These are phyloP conservation scores for Glycyrrhiza uralensis DNA, from an alignment of 306 rosid genomes.

Conservation along the genomic window DNA sequence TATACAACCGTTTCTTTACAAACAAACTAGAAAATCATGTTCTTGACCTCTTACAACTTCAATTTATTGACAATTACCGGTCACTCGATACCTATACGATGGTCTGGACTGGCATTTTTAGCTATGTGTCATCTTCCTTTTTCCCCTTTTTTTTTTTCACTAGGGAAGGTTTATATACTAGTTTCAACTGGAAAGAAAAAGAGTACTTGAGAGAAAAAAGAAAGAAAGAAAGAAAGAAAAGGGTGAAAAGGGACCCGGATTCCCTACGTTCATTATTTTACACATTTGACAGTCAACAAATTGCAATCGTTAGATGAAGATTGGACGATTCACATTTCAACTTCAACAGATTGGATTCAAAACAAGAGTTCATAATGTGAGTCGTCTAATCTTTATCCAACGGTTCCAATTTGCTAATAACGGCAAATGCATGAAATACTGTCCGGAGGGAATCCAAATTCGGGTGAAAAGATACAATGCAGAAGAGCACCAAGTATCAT, in stretches of 20 bases:
- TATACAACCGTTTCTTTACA: conserved; percentile 44
- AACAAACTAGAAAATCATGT: conserved; percentile 25
- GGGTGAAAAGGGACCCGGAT: too few relatives aligned
- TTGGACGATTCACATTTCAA: too few relatives aligned
- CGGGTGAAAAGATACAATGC: neutral
- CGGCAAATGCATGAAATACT: too few relatives aligned
- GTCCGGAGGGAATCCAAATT: too few relatives aligned
- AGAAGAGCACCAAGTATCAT: conserved; percentile 24
- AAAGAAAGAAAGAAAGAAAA: too few relatives aligned
- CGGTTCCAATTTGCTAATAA: too few relatives aligned
- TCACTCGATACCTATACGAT: conserved; percentile 54
- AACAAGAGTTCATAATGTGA: too few relatives aligned
- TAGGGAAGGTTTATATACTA: conserved; percentile 30
- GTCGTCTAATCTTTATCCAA: too few relatives aligned
- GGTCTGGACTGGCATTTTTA: conserved; percentile 80
- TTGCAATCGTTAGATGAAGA: too few relatives aligned
- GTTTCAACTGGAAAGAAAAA: neutral
- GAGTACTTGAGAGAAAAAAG: neutral
- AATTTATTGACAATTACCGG: conserved; percentile 62
- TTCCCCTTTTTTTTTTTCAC: conserved; percentile 1
- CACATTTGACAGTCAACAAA: too few relatives aligned
- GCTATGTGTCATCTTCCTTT: neutral
- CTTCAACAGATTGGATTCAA: too few relatives aligned
- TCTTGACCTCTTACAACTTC: conserved; percentile 22
- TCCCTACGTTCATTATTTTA: too few relatives aligned